Percentiles rank a stretch among this genome's conserved stretches.
Evolutionary conservation across 495 filamentous ascomycete genomes (phyloP).

Genomic region (Parathielavia hyrcaniae): DNA sequence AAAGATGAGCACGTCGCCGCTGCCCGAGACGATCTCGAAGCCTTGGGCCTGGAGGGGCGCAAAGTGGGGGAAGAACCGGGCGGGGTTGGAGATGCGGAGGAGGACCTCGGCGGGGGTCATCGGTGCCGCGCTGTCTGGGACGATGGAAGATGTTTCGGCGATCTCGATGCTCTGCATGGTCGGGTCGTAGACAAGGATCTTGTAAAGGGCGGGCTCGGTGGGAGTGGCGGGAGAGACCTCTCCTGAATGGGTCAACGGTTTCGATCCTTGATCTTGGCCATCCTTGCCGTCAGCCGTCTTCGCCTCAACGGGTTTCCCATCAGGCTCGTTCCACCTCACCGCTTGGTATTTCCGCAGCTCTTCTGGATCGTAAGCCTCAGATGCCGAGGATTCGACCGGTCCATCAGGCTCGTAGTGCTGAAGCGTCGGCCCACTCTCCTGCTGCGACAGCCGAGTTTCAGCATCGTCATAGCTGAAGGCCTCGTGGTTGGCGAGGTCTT

Average conservation of each 20-base stretch:
- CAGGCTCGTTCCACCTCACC: constrained; percentile 18
- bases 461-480: constrained; percentile 29
- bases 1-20: constrained; percentile 66
- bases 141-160: constrained; percentile 57
- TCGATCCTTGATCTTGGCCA: neutral
- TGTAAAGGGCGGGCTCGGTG: constrained; percentile 45
- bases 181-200: constrained; percentile 67
- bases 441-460: constrained; percentile 11
- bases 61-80: constrained; percentile 67
- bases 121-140: constrained; percentile 39
- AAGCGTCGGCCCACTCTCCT: constrained; percentile 6
- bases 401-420: constrained; percentile 14
- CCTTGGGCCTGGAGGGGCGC: constrained; percentile 57
- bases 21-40: constrained; percentile 67
- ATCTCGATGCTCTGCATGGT: constrained; percentile 53
- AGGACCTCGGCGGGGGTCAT: constrained; percentile 57
- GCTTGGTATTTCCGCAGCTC: constrained; percentile 17
- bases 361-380: constrained; percentile 1
- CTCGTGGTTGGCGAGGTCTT: constrained; percentile 35
- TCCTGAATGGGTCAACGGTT: constrained; percentile 25
- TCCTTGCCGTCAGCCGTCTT: constrained; percentile 8
- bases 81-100: constrained; percentile 59
- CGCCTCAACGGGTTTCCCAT: constrained; percentile 11
- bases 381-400: neutral
- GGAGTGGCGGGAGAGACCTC: neutral